These are phyloP conservation scores for Trichoderma asperellum DNA, from an alignment of 2,329 filamentous ascomycete species.

Conservation along the genomic window DNA sequence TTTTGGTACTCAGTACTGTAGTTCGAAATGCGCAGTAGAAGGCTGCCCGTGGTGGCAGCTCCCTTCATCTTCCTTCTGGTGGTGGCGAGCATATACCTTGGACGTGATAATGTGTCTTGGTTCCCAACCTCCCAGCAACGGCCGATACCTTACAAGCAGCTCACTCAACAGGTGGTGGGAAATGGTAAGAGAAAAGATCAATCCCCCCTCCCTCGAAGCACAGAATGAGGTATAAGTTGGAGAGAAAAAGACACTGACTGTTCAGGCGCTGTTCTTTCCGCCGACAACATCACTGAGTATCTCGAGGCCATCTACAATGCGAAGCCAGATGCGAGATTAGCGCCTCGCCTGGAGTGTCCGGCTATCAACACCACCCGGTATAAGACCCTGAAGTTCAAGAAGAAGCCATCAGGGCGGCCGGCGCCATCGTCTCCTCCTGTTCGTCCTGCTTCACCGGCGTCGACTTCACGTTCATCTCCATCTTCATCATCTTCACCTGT, in stretches of 20 bases:
- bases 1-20: not conserved
- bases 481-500: not conserved
- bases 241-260: not conserved
- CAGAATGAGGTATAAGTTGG: not conserved
- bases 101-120: conserved; percentile 8
- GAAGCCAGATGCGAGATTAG: conserved; percentile 24
- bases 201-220: not conserved
- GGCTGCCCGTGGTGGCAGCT: conserved; percentile 13
- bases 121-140: not conserved
- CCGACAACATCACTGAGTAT: conserved; percentile 32
- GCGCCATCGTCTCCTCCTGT: conserved; percentile 10
- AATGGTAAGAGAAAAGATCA: conserved; percentile 15
- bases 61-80: conserved; percentile 25
- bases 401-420: not conserved
- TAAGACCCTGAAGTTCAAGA: conserved; percentile 30
- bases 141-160: conserved; percentile 14
- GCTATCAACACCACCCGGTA: conserved; percentile 32
- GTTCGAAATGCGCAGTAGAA: conserved; percentile 19
- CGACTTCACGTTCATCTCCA: not conserved
- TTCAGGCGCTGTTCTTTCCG: conserved; percentile 15
- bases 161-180: not conserved
- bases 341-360: conserved; percentile 36
- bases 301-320: conserved; percentile 36
- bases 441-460: not conserved
- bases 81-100: conserved; percentile 26